Base-by-base conservation (phyloP, 1,284 basidiomycete species). In the Neotropicomus parvogracilis region DNA sequence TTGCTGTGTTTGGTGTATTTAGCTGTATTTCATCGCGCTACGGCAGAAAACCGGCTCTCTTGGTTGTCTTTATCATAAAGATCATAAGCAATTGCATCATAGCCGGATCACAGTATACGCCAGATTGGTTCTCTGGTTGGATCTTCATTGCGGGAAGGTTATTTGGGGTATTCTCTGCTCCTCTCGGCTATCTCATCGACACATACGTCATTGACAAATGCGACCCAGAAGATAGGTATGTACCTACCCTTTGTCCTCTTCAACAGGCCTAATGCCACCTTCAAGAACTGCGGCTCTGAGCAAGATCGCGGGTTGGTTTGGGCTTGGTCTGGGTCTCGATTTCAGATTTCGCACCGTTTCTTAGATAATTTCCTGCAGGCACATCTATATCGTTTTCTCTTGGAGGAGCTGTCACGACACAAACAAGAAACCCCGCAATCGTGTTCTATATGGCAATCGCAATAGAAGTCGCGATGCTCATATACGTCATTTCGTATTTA, bases 1-100 rank as follows among this genome's bases (percentile, higher is more conserved):
- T 59, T n/a, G 20, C 54, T 3, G 46, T 46, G 2, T 66, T 55
- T 42, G 56, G 62, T 14, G 33, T 50, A 3, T 40, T 58, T 10
- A 62, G 56, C 21, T 54, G 53, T 26, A 39, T 69, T 42, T 60
- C 66, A 10, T 60, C 66, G 1, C 51, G 42, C 6, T 53, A 61
- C 3, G 69, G 60, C 31, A 60, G 67, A 12, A 70, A 64, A 50
- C 61, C 67, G 2, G 58, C 56, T 3, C 51, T 70, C 13, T 35
- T 64, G 6, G 31, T 55, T 11, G 33, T 52, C 1, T 19, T 70
- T 3, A 29, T 43, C 10, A 11, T 55, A 2, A 57, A 49, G 7
- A 41, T 58, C 26, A 27, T 44, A 8, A 52, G 55, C 12, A 56
- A 46, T 39, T 48, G 51, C 31, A 28, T 59, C 31, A 48, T 69